phyloP scores from a whole-genome alignment of 176 grass and related monocot species.

The Aegilops longissima region DNA sequence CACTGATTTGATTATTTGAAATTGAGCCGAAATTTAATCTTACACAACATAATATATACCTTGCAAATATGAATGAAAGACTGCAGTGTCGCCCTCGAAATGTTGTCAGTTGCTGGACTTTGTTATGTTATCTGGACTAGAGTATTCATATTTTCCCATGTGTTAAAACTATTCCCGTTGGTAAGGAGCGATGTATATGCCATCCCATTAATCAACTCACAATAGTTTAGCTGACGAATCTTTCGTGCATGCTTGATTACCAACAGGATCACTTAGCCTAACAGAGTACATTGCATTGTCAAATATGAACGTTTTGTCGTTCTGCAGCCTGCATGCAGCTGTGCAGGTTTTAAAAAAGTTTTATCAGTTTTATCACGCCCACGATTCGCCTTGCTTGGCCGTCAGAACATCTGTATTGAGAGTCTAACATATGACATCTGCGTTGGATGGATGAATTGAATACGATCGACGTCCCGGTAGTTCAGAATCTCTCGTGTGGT shows the following conservation, averaged over 20 bases:
- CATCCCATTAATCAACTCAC: constrained; percentile 7
- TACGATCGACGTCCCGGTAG: neutral
- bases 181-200: constrained; percentile 23
- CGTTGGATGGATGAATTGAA: neutral
- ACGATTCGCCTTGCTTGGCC: neutral
- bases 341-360: too few relatives aligned
- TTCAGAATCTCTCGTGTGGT: constrained; percentile 11
- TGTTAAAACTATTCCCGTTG: neutral
- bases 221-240: constrained; percentile 32
- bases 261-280: constrained; percentile 27
- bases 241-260: constrained; percentile 15
- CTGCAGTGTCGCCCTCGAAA: neutral
- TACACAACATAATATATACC: too few relatives aligned
- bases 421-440: neutral
- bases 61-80: neutral
- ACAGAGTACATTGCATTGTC: neutral
- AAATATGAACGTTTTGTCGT: neutral
- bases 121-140: neutral
- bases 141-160: neutral
- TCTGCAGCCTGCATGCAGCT: neutral
- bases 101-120: neutral
- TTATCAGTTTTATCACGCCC: neutral
- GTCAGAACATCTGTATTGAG: neutral
- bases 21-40: too few relatives aligned
- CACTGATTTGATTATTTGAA: too few relatives aligned